Evolutionary conservation across 1,284 basidiomycete species (phyloP), one percentile per base, ranked within the genome.

Genomic region (Violaceomyces palustris): DNA sequence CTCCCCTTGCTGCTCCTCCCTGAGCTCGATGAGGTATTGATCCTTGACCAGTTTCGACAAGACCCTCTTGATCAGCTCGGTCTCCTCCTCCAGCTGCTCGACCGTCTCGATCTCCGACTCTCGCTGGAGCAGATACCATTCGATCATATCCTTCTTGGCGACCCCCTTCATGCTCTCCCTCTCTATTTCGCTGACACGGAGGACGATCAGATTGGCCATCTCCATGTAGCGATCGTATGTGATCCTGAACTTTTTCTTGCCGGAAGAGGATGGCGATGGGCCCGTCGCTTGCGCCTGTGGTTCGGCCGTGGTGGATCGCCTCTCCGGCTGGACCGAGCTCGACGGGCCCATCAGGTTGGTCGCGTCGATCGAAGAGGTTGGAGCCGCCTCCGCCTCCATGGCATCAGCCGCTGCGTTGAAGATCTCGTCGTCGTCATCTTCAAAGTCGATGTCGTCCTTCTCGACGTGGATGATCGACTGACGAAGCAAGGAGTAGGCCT

Each of bases 401-500:
- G 32, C 15, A 12, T 36, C 40, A 27, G 25, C 15, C 21, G 6
- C 32, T 24, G 68, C 72, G n/a, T n/a, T n/a, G 64, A 59, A 74
- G 43, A 69, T 77, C 74, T 37, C 79, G 77, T 63, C 55, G 14
- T 91, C 89, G 69, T 94, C 91, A 54, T 94, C 90, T 68, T 97
- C 93, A 69, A 98, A 88, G 72, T 92, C 89, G 69, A 99, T 86
- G 66, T 98, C 93, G 70, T 99, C 94, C 75, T 97, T 91, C 74
- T 98, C 94, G 56, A 99, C 93, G 69, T 98, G 94, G 66, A 98
- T 97, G 76, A 98, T 99, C 3, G 92, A 97, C 74, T 97, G 91
- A 27, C 88, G 83, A 17, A 99, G 79, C 11, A 99, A 83, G 22
- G 83, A 84, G 76, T 89, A 97, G 2, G 94, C 93, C 76, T 99